Evolutionary conservation across 352 stramenopile species (phyloP).

Genomic region (Globisporangium ultimum): DNA sequence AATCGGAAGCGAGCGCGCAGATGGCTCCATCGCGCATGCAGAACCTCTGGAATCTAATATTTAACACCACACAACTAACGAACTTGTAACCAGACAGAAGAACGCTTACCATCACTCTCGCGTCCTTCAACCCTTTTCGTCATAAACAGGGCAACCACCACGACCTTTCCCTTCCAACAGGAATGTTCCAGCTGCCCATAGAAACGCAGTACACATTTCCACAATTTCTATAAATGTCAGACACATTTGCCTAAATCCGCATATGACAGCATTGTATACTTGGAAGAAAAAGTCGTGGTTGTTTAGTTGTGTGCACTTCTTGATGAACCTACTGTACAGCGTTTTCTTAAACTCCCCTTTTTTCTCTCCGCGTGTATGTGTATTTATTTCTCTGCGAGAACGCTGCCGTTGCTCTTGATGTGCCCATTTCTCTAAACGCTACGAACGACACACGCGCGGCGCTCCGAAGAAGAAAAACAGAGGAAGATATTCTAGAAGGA

Average conservation of each 20-base stretch:
- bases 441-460: background rate
- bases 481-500: constrained; percentile 4
- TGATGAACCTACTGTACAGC: background rate
- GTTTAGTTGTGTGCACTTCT: background rate
- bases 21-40: background rate
- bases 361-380: constrained; percentile 2
- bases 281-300: background rate
- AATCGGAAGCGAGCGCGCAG: background rate
- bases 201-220: background rate
- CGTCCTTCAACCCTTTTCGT: constrained; percentile 15
- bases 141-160: constrained; percentile 9
- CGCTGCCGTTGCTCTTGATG: background rate
- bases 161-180: background rate
- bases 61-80: constrained; percentile 3
- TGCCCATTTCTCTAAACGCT: constrained; percentile 16
- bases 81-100: background rate
- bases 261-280: background rate
- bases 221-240: background rate
- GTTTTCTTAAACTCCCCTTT: constrained; percentile 3
- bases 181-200: too few species aligned
- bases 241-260: background rate
- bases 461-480: background rate
- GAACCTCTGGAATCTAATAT: constrained; percentile 2
- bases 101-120: constrained; percentile 10
- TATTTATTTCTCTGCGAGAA: background rate